Evolutionary conservation across 73 alveolate genomes (phyloP), one percentile per base, ranked within the genome.

Genomic region (Symbiodinium natans): DNA sequence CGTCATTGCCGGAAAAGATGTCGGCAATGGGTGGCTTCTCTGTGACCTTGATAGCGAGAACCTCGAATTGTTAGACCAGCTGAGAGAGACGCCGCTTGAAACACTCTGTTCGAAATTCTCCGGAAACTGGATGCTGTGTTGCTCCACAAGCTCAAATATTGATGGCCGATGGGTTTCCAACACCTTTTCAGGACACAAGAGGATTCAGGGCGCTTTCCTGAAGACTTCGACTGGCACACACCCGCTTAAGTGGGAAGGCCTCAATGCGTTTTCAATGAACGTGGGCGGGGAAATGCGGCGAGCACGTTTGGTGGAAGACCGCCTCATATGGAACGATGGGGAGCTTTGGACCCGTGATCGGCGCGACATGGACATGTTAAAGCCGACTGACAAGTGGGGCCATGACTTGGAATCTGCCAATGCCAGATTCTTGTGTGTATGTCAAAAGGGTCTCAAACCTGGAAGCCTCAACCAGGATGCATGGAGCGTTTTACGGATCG

Each of bases 381-480:
- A 90, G 89, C 87, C 74, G 3, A 31, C 31, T 13, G 97, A 90
- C 13, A 29, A 10, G 38, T 73, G 10, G 52, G 97, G 97, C 27
- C 52, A 90, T 38, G 40, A 74, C 42, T 25, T 80, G 10, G 56
- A 38, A 21, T 21, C 56, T 38, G n/a, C 36, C 34, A 41, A 36
- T 31, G 88, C 97, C 2, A 84, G 75, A 17, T n/a, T 71, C 41
- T 6, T 25, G 11, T 68, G 38, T 41, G 40, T 90, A 8, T 90
- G 97, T 34, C 97, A 90, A 52, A 90, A 90, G 39, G 97, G 97
- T 36, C 31, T 90, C 83, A 90, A 90, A 41, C 97, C 97, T 17
- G 83, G 83, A 38, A 90, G 97, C 48, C 88, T 82, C 40, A 90
- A 90, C 97, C 97, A 90, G 75, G 97, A 90, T 38, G 97, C 97